These are phyloP conservation scores for Thalia dealbata DNA, from an alignment of 176 grass and related monocot species.

Conservation along the genomic window DNA sequence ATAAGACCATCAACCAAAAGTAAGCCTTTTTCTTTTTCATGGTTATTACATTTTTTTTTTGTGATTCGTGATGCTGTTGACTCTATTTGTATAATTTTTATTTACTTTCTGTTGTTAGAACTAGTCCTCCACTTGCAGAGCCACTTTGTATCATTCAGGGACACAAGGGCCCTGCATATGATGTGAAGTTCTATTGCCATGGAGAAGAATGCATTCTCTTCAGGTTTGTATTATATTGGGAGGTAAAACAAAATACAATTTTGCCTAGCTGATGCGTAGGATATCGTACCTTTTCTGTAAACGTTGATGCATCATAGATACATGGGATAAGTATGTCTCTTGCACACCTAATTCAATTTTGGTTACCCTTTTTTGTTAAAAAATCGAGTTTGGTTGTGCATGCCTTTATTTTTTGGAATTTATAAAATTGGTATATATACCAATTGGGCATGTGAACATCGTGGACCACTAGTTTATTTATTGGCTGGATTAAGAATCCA, in stretches of 20 bases:
- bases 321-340: background rate
- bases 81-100: background rate
- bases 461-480: background rate
- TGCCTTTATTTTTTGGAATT: background rate
- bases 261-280: background rate
- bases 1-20: conserved; percentile 1
- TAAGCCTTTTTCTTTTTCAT: background rate
- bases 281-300: background rate
- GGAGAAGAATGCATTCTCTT: conserved; percentile 45
- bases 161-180: conserved; percentile 66
- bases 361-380: background rate
- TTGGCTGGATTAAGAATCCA: background rate
- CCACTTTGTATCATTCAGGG: conserved; percentile 55
- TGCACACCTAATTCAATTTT: background rate
- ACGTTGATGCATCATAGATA: background rate
- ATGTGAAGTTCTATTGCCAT: conserved; percentile 59
- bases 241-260: too few relatives aligned
- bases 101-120: background rate
- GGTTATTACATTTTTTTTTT: background rate
- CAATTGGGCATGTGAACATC: background rate
- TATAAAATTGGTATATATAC: background rate
- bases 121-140: conserved; percentile 16
- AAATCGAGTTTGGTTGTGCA: background rate
- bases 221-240: conserved; percentile 28
- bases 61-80: background rate